These are phyloP conservation scores for Kodamaea ohmeri DNA, from an alignment of 1,139 yeast species.

Conservation along the genomic window DNA sequence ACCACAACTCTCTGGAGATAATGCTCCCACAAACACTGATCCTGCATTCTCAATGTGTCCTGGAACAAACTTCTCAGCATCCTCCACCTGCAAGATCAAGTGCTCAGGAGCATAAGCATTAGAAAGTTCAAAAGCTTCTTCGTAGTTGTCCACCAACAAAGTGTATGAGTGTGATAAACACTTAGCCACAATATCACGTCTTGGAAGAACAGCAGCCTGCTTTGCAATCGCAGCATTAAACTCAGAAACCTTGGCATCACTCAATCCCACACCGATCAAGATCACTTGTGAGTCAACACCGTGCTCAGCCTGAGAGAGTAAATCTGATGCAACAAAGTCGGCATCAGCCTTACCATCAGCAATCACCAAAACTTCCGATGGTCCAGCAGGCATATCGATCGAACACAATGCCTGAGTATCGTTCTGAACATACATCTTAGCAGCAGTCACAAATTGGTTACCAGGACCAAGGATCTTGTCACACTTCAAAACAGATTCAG, in stretches of 20 bases:
- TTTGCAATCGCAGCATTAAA: slow-evolving; percentile 78
- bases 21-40: slow-evolving; percentile 91
- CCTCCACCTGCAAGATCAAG: slow-evolving; percentile 80
- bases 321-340: slow-evolving; percentile 92
- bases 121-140: slow-evolving; percentile 79
- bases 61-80: slow-evolving; percentile 70
- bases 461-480: slow-evolving; percentile 99
- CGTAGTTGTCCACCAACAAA: slow-evolving; percentile 60
- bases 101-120: slow-evolving; percentile 97
- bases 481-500: slow-evolving; percentile 86
- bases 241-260: slow-evolving; percentile 54
- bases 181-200: slow-evolving; percentile 89
- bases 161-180: slow-evolving; percentile 91
- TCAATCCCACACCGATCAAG: slow-evolving; percentile 75
- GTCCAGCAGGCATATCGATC: slow-evolving; percentile 99
- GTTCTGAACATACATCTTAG: slow-evolving; percentile 95
- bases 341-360: slow-evolving; percentile 88
- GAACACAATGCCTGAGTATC: slow-evolving; percentile 94
- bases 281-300: slow-evolving; percentile 98
- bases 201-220: slow-evolving; percentile 85
- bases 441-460: slow-evolving; percentile 98
- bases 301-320: slow-evolving; percentile 97
- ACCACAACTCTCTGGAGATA: slow-evolving; percentile 97
- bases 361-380: slow-evolving; percentile 91
- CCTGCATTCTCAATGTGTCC: slow-evolving; percentile 87